A percentile compares a stretch with the other conserved stretches of the same genome.
Conservation (phyloP, 257 asterid genomes). For the Jasminum sambac region DNA sequence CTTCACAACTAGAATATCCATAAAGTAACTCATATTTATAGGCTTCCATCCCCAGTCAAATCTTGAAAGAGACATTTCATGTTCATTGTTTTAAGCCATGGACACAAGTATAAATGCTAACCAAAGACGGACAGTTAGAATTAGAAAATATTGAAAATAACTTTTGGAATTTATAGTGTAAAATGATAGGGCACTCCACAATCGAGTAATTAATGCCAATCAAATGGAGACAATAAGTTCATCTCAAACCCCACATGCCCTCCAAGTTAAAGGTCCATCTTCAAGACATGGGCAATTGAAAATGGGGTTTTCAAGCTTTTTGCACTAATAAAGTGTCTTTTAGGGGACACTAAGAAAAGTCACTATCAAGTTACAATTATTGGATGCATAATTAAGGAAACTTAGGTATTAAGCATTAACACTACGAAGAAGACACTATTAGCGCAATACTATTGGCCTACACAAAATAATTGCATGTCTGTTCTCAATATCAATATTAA, state of each 20-base stretch:
- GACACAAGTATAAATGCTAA: background rate
- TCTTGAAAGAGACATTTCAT: constrained; percentile 20
- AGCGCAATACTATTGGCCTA: background rate
- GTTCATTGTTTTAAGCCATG: background rate
- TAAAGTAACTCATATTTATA: background rate
- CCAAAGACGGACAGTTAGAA: background rate
- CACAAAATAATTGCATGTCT: background rate
- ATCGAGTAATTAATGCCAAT: constrained; percentile 15
- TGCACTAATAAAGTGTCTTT: background rate
- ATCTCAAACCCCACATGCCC: constrained; percentile 29
- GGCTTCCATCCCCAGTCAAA: constrained; percentile 16
- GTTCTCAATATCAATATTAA: background rate
- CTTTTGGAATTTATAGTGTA: constrained; percentile 30
- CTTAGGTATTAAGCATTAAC: background rate
- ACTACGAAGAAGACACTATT: background rate
- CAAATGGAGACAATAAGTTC: constrained; percentile 31
- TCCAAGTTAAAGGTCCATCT: constrained; percentile 17
- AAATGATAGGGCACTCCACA: constrained; percentile 30
- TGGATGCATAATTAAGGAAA: background rate
- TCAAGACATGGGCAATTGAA: background rate
- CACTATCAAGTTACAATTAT: constrained; percentile 3
- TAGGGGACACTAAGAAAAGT: background rate
- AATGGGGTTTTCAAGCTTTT: background rate
- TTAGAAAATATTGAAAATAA: constrained; percentile 30
- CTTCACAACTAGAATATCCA: no score